Evolutionary conservation across 441 rosid species (phyloP), one percentile per base, ranked within the genome.

Genomic region (Erodium trifolium): DNA sequence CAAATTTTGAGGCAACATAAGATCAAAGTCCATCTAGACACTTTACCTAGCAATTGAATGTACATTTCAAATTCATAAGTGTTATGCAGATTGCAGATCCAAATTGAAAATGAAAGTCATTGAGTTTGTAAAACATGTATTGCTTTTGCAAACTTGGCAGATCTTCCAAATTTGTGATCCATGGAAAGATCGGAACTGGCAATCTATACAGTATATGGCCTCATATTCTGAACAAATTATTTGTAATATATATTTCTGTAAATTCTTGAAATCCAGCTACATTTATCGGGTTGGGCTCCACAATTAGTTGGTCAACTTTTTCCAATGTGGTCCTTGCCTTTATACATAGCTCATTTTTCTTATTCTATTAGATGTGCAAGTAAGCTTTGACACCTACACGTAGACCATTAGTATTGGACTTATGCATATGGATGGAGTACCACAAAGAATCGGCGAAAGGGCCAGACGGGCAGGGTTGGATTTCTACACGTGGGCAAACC

Each of bases 51-150:
- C 43, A 72, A 68, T 63, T 70, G 64, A 65, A 45, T 69, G 39
- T 31, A 17, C 65, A 72, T 19, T 29, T 3, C 39, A 27, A 64
- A 53, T 14, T 53, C 16, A 2, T 53, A 53, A 14, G 60, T 49
- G 29, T 17, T 59, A 11, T 29, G 27, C 63, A 62, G 17, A 53
- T 29, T 68, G 60, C 27, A 55, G 11, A 13, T 34, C 70, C 34
- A 31, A 31, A 31, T 31, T 31, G 34, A 31, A 31, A 31, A 31
- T 31, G 34, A 2, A 31, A 31, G 53, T 11, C 53, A 65, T 73
- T 57, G n/a, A 69, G 68, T 63, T 66, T 60, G 72, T 53, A 19
- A 68, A 35, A 41, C 53, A 27, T 47, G 70, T 53, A 47, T 60
- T 31, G 65, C 45, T 55, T 68, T 67, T 18, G 27, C 37, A 7